Base-by-base conservation (phyloP, 2,329 filamentous ascomycete genomes). In the Plenodomus tracheiphilus region DNA sequence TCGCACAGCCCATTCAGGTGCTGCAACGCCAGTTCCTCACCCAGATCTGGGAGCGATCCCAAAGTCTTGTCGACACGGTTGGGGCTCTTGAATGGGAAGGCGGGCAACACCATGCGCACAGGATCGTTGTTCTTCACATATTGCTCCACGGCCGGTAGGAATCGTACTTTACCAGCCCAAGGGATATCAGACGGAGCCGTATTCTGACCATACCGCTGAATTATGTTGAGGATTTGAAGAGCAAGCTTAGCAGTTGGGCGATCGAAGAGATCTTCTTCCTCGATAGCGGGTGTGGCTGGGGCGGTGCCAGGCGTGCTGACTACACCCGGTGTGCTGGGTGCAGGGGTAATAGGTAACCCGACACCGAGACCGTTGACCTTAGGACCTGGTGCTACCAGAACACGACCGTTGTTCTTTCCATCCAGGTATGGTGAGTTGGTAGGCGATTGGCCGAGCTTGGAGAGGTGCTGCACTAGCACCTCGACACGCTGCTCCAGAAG, bases 71-170 rank as follows among this genome's bases (percentile, higher is more conserved):
- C 69, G 0, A 60, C 59, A 0, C 71, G 74, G 54, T 85, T 85
- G n/a, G 82, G 78, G 0, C 80, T 84, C 56, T 85, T 85, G 73
- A 83, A 85, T 0, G 83, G 83, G 38, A 85, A 85, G 0, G 81
- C 82, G 0, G 83, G 83, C 0, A 85, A 49, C 43, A 10, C 74
- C 81, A 41, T 41, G 16, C 39, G 39, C 2, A 22, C 51, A 44
- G 30, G 47, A 22, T 17, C 49, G 46, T 36, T n/a, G 13, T n/a
- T 17, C 32, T 36, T 36, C 4, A 36, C 32, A 36, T 25, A 25
- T 25, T 25, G 22, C 22, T 25, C 22, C 5, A 25, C 22, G 5
- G 22, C 22, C 22, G 22, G 22, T 25, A 25, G 22, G 22, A 25
- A 25, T 25, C 22, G 22, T 25, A 10, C 36, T 39, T 39, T 39